These are phyloP conservation scores for Aspergillus flavus DNA, from an alignment of 2,329 filamentous ascomycete genomes.

Conservation along the genomic window DNA sequence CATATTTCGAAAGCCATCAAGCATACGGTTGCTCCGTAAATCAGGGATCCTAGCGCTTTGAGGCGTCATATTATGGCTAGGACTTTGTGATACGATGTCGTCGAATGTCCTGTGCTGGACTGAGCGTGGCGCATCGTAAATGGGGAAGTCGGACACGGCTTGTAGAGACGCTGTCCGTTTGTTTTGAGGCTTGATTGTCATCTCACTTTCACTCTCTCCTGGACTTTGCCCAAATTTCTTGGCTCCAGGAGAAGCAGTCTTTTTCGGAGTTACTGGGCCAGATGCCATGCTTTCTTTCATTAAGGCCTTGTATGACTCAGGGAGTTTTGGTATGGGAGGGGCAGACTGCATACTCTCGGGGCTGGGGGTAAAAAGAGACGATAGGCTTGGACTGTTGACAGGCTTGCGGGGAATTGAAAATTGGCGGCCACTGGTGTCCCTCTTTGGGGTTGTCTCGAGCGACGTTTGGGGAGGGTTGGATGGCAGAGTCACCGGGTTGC, in stretches of 20 bases:
- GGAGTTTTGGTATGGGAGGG: slow-evolving; percentile 17
- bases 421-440: slow-evolving; percentile 16
- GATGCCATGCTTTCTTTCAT: background rate
- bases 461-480: slow-evolving; percentile 17
- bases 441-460: slow-evolving; percentile 13
- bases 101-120: slow-evolving; percentile 13
- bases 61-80: background rate
- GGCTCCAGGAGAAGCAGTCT: background rate
- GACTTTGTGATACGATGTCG: slow-evolving; percentile 9
- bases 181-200: slow-evolving; percentile 10
- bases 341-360: slow-evolving; percentile 1
- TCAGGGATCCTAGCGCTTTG: slow-evolving; percentile 11
- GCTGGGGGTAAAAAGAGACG: slow-evolving; percentile 6
- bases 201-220: slow-evolving; percentile 2
- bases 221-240: background rate
- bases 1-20: slow-evolving; percentile 25
- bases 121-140: background rate
- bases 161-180: slow-evolving; percentile 18
- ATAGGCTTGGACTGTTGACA: slow-evolving; percentile 9
- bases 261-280: slow-evolving; percentile 9
- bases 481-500: slow-evolving; percentile 4
- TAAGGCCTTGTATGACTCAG: background rate
- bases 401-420: slow-evolving; percentile 17
- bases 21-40: slow-evolving; percentile 16
- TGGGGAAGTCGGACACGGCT: slow-evolving; percentile 13